Evolutionary conservation across 179 eudicot species (phyloP), one percentile per base, ranked within the genome.

Genomic region (Spergularia azorica): DNA sequence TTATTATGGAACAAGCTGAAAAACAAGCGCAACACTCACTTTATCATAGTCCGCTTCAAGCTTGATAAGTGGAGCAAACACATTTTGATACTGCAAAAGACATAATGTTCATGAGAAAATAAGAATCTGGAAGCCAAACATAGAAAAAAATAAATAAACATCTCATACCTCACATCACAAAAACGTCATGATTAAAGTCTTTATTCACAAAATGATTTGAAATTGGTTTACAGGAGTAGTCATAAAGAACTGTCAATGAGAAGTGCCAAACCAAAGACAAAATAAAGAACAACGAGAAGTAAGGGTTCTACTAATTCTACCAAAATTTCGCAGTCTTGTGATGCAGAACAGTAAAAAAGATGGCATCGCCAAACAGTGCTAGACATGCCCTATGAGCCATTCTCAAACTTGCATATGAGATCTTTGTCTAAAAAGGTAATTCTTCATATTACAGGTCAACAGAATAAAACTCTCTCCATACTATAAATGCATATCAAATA

Each of bases 21-120:
- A 21, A 41, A 48, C 57, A n/a, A 71, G 54, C 68, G 60, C 9
- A 60, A 6, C 20, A 59, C 90, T 84, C 80, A 95, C 99, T 80
- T 95, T 95, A 78, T 95, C 99, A 83, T 95, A 95, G 79, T 95
- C 99, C 76, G 99, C 99, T 84, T 95, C 99, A 76, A 95, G 93
- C 88, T 95, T 95, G 84, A 95, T 95, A 36, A 95, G 96, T 51
- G 99, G 99, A 2, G 98, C 99, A 39, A 95, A 95, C 6, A 95
- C 98, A 83, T 95, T 95, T 89, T 95, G 99, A 83, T 95, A 95
- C 99, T 95, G 94, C 84, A 87, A 83, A 84, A 55, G 15, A 52
- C 50, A 16, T 26, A 26, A 26, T 26, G 32, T 26, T 26, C 32
- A 26, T 26, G 32, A 16, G 39, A 10, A 15, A 13, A 9, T 54